Evolutionary conservation across 148 eudicot species (phyloP).

Genomic region (Rhododendron griersonianum): DNA sequence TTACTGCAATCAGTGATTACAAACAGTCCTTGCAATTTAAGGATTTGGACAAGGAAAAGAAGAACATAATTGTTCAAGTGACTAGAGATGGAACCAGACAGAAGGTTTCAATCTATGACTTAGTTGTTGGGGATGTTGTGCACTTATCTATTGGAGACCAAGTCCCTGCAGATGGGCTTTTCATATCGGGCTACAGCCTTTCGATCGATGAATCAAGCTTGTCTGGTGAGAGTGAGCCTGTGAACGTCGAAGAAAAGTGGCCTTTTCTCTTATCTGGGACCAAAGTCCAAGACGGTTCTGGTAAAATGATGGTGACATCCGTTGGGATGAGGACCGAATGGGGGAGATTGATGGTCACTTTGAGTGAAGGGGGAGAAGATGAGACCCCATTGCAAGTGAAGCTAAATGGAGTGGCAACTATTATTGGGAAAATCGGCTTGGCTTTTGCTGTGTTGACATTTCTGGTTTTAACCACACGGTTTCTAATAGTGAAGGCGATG

Average conservation of each 20-base stretch:
- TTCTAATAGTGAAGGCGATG: conserved; percentile 32
- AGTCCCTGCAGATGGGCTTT: conserved; percentile 85
- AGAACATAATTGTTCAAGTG: conserved; percentile 55
- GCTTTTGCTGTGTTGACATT: conserved; percentile 69
- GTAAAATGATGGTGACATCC: conserved; percentile 67
- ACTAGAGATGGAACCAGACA: conserved; percentile 52
- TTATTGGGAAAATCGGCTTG: conserved; percentile 79
- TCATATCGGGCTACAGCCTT: conserved; percentile 58
- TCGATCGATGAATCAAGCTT: conserved; percentile 77
- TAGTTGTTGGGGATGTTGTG: conserved; percentile 81
- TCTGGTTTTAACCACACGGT: conserved; percentile 48
- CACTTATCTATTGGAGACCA: conserved; percentile 71
- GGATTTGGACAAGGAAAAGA: conserved; percentile 71
- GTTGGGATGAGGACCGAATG: conserved; percentile 94
- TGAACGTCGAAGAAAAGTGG: conserved; percentile 31
- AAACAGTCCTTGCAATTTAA: conserved; percentile 81
- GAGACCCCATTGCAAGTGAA: conserved; percentile 90
- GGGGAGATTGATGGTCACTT: conserved; percentile 76
- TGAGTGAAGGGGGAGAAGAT: conserved; percentile 63
- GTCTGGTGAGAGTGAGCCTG: conserved; percentile 85
- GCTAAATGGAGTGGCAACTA: conserved; percentile 84
- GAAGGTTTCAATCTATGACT: conserved; percentile 61
- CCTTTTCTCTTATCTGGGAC: conserved; percentile 84
- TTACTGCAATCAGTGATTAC: conserved; percentile 81
- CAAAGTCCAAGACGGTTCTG: conserved; percentile 81